These are phyloP conservation scores for Zoysia japonica DNA, from an alignment of 176 grass and related monocot genomes.

Conservation along the genomic window DNA sequence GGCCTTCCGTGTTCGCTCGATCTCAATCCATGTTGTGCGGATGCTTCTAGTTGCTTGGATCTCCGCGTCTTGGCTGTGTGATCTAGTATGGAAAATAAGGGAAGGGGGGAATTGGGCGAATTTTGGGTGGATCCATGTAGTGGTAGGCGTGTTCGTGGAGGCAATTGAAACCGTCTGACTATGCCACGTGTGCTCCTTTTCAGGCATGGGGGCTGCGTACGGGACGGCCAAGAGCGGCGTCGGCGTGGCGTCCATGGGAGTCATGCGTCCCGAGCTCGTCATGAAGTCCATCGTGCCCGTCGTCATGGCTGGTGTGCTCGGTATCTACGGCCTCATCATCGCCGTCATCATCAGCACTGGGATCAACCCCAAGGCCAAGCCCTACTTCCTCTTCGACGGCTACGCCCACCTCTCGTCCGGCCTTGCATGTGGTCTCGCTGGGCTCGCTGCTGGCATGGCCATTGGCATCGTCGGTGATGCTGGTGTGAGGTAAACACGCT, in stretches of 20 bases:
- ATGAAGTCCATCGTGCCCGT: conserved; percentile 83
- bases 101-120: background rate
- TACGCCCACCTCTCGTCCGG: conserved; percentile 67
- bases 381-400: conserved; percentile 69
- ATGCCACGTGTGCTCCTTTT: background rate
- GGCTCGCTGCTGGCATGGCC: conserved; percentile 67
- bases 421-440: conserved; percentile 65
- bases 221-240: conserved; percentile 73
- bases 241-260: conserved; percentile 69
- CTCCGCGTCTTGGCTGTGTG: background rate
- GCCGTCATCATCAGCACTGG: conserved; percentile 76
- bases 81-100: background rate
- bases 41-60: background rate
- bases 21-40: background rate
- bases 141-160: background rate
- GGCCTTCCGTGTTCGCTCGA: background rate
- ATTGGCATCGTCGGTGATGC: conserved; percentile 72
- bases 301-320: conserved; percentile 75
- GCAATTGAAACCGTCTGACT: background rate
- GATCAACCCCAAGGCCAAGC: conserved; percentile 81
- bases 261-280: conserved; percentile 72
- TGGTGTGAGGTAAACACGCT: conserved; percentile 52
- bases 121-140: conserved; percentile 1
- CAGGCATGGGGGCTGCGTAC: conserved; percentile 75
- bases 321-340: conserved; percentile 73